Evolutionary conservation across 2,329 filamentous ascomycete genomes (phyloP).

Genomic region (Trichoderma hamatum): DNA sequence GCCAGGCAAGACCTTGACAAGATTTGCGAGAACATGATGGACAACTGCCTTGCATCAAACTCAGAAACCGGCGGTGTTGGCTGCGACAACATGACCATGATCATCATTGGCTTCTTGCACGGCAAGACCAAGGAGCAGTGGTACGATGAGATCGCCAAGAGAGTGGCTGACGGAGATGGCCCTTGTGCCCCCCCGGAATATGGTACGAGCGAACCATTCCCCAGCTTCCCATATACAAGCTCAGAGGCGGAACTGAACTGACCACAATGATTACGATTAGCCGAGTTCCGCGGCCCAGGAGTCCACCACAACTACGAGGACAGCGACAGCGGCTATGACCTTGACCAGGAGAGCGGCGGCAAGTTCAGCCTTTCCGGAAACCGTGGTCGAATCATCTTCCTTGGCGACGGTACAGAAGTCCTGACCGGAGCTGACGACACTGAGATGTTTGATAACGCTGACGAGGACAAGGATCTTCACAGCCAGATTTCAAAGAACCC

Average conservation of each 20-base stretch:
- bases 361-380: conserved; percentile 71
- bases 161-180: conserved; percentile 94
- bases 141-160: conserved; percentile 93
- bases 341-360: conserved; percentile 68
- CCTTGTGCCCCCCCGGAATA: conserved; percentile 99
- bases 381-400: conserved; percentile 86
- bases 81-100: conserved; percentile 99
- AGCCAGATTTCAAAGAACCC: conserved; percentile 74
- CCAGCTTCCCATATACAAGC: conserved; percentile 31
- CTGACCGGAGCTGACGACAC: conserved; percentile 85
- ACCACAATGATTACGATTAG: conserved; percentile 49
- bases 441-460: conserved; percentile 87
- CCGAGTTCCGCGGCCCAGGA: conserved; percentile 82
- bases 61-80: conserved; percentile 97
- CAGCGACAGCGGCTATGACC: conserved; percentile 75
- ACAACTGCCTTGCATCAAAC: conserved; percentile 97
- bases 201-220: conserved; percentile 69
- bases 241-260: conserved; percentile 31
- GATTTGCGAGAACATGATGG: conserved; percentile 99
- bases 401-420: conserved; percentile 93
- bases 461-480: conserved; percentile 83
- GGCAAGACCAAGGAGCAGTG: conserved; percentile 96
- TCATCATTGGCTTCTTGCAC: conserved; percentile 83
- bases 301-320: conserved; percentile 83
- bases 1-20: conserved; percentile 92